Evolutionary conservation across 2,329 filamentous ascomycete species (phyloP).

Genomic region (Colletotrichum viniferum): DNA sequence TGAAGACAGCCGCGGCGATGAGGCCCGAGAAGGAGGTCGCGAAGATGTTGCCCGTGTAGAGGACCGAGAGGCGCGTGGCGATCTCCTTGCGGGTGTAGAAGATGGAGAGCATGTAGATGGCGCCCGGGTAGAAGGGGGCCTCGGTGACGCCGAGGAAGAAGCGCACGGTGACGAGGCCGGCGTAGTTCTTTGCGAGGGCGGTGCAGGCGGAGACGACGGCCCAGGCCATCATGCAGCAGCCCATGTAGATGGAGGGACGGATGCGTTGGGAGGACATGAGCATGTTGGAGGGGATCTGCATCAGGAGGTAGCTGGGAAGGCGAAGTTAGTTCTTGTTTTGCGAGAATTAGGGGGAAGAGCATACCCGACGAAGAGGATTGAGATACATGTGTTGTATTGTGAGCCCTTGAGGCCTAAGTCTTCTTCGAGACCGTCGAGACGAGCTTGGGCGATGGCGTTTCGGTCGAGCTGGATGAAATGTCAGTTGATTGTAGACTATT

Average conservation of each 20-base stretch:
- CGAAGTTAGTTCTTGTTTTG: background rate
- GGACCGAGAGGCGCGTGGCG: slow-evolving; percentile 45
- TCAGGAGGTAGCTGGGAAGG: slow-evolving; percentile 42
- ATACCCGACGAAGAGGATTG: slow-evolving; percentile 56
- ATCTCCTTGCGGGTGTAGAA: slow-evolving; percentile 60
- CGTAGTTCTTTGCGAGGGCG: slow-evolving; percentile 43
- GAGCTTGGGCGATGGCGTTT: slow-evolving; percentile 62
- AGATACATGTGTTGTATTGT: slow-evolving; percentile 53
- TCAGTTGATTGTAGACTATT: background rate
- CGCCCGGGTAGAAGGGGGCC: slow-evolving; percentile 41
- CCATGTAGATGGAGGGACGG: slow-evolving; percentile 32
- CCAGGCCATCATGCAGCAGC: slow-evolving; percentile 41
- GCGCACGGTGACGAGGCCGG: slow-evolving; percentile 44
- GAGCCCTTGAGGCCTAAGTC: slow-evolving; percentile 52
- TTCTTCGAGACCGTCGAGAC: slow-evolving; percentile 56
- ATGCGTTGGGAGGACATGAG: slow-evolving; percentile 43
- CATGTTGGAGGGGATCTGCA: slow-evolving; percentile 51
- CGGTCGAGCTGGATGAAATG: slow-evolving; percentile 42
- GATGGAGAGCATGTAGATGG: slow-evolving; percentile 48
- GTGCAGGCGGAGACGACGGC: slow-evolving; percentile 46
- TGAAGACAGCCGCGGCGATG: slow-evolving; percentile 47
- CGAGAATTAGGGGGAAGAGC: background rate
- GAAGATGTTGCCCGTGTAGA: slow-evolving; percentile 46
- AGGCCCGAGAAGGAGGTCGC: slow-evolving; percentile 45
- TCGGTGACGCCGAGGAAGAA: slow-evolving; percentile 47